Conservation (phyloP, 2,329 filamentous ascomycete species). For the Drechslera avenae region DNA sequence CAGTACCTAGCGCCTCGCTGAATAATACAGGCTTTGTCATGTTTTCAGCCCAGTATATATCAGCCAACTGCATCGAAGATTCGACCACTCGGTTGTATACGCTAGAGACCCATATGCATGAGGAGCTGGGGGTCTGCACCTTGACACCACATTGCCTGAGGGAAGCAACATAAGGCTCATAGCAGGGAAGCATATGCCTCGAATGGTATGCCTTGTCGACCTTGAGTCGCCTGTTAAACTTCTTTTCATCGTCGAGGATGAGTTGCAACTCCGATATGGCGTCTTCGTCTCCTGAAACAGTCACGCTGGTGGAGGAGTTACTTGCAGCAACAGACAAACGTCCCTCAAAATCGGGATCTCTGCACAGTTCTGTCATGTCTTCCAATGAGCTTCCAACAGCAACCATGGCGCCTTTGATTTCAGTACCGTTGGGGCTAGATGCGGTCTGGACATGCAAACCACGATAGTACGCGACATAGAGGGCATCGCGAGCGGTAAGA, state of each 20-base stretch:
- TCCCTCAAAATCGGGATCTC: slow-evolving; percentile 15
- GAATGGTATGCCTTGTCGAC: slow-evolving; percentile 56
- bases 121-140: too few species aligned
- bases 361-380: background rate
- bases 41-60: background rate
- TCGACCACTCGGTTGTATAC: too few species aligned
- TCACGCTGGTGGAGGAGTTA: slow-evolving; percentile 47
- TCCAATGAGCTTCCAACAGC: slow-evolving; percentile 22
- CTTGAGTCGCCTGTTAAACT: slow-evolving; percentile 49
- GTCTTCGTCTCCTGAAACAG: slow-evolving; percentile 52
- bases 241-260: slow-evolving; percentile 43
- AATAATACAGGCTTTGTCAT: background rate
- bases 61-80: too few species aligned
- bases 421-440: slow-evolving; percentile 1
- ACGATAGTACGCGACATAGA: slow-evolving; percentile 29
- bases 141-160: too few species aligned
- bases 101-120: too few species aligned
- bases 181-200: slow-evolving; percentile 44
- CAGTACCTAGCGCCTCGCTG: background rate
- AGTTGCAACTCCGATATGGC: slow-evolving; percentile 43
- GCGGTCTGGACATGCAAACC: slow-evolving; percentile 8
- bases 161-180: too few species aligned
- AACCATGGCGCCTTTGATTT: slow-evolving; percentile 45
- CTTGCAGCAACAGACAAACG: slow-evolving; percentile 27
- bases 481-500: slow-evolving; percentile 11